Percentiles rank a stretch among this genome's conserved stretches.
These are phyloP conservation scores for Fraxinus quadrangulata DNA, from an alignment of 257 asterid species.

Conservation along the genomic window DNA sequence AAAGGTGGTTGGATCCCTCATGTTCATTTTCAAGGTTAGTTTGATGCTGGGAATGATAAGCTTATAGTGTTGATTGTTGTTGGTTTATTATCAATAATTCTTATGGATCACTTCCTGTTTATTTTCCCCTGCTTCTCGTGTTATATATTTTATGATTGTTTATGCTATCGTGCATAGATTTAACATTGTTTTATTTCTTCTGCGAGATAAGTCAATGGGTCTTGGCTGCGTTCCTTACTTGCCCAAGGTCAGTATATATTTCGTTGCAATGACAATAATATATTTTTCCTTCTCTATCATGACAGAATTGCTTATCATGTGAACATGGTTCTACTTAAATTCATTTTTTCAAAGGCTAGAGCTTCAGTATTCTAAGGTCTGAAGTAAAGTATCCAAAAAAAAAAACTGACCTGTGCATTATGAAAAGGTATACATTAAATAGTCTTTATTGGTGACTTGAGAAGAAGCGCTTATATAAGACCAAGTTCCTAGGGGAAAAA, in stretches of 20 bases:
- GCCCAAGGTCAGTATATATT: slow-evolving; percentile 83
- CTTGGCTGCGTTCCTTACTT: slow-evolving; percentile 97
- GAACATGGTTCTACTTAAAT: slow-evolving; percentile 16
- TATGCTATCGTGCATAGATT: slow-evolving; percentile 22
- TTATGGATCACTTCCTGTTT: slow-evolving; percentile 13
- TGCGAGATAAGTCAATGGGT: slow-evolving; percentile 86
- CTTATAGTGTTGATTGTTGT: slow-evolving; percentile 4
- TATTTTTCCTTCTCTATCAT: background rate
- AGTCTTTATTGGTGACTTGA: background rate
- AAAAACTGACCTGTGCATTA: background rate
- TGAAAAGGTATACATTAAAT: background rate
- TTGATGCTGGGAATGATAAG: slow-evolving; percentile 5
- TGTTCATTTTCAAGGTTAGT: slow-evolving; percentile 95
- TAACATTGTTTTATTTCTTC: slow-evolving; percentile 32
- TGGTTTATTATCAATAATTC: background rate
- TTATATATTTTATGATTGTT: slow-evolving; percentile 7
- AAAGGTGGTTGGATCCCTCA: slow-evolving; percentile 97
- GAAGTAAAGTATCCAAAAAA: background rate
- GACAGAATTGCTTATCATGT: slow-evolving; percentile 7
- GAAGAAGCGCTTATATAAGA: background rate
- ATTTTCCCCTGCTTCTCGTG: slow-evolving; percentile 18
- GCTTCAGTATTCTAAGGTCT: background rate
- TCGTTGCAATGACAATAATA: slow-evolving; percentile 13
- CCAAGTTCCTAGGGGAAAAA: background rate
- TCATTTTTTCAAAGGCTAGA: slow-evolving; percentile 7